Percentiles rank a stretch among this genome's conserved stretches.
phyloP scores from a whole-genome alignment of 1,139 yeast species.

The Kodamaea ohmeri region DNA sequence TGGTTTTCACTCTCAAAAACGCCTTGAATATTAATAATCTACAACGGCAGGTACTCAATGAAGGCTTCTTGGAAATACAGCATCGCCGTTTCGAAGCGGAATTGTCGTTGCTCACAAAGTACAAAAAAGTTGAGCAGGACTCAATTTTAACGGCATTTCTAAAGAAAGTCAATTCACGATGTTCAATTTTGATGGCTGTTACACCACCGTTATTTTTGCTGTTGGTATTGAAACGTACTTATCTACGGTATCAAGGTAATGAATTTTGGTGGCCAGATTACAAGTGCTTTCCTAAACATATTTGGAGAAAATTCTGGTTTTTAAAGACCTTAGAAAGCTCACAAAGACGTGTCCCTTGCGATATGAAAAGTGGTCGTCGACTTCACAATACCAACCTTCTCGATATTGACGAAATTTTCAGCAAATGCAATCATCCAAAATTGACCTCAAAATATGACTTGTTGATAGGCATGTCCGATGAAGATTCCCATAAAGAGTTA shows the following conservation, averaged over 20 bases:
- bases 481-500: too few species aligned
- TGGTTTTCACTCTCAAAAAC: constrained; percentile 10
- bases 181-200: not conserved
- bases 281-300: constrained; percentile 2
- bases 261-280: constrained; percentile 7
- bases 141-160: not conserved
- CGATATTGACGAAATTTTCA: not conserved
- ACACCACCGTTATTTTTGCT: not conserved
- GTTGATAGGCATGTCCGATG: too few species aligned
- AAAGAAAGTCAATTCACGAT: not conserved
- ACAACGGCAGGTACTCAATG: constrained; percentile 10
- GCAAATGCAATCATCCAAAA: too few species aligned
- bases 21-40: constrained; percentile 11
- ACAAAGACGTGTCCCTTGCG: not conserved
- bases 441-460: too few species aligned
- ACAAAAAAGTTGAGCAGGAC: not conserved
- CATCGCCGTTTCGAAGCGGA: not conserved
- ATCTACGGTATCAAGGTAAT: not conserved
- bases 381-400: not conserved
- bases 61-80: constrained; percentile 1
- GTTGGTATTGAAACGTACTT: not conserved
- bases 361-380: not conserved
- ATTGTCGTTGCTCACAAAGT: not conserved
- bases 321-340: not conserved
- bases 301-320: constrained; percentile 16